Conservation (phyloP, 1,284 basidiomycete genomes). For the Schizophyllum amplum region DNA sequence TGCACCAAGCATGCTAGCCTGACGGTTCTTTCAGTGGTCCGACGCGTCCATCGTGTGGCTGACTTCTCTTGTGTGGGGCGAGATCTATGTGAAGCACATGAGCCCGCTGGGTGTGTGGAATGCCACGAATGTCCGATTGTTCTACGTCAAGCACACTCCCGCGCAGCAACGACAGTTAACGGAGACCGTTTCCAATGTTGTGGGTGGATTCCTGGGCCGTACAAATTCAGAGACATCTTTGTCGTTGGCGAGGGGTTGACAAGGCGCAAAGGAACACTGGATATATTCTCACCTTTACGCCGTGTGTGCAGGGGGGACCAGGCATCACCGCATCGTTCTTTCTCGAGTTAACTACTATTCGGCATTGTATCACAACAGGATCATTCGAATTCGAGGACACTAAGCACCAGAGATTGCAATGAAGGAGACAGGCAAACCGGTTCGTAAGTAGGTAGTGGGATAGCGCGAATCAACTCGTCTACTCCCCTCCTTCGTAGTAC, state of each 20-base stretch:
- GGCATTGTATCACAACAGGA: too few relatives aligned
- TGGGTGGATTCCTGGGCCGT: conserved; percentile 53
- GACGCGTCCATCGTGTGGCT: conserved; percentile 86
- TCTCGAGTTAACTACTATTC: too few relatives aligned
- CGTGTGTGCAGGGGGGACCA: too few relatives aligned
- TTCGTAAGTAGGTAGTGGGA: too few relatives aligned
- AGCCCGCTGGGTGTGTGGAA: conserved; percentile 82
- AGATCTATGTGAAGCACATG: conserved; percentile 86
- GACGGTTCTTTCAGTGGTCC: conserved; percentile 57
- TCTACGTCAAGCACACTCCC: conserved; percentile 81
- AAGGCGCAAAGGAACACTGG: too few relatives aligned
- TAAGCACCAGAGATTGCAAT: background rate
- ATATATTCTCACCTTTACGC: too few relatives aligned
- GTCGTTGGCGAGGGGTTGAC: too few relatives aligned
- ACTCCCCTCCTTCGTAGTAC: background rate
- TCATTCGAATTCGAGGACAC: background rate
- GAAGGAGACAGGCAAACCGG: too few relatives aligned
- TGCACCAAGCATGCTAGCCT: conserved; percentile 3
- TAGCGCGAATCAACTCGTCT: background rate
- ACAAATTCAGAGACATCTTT: conserved; percentile 25
- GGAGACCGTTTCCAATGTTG: conserved; percentile 68
- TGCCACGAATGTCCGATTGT: conserved; percentile 77
- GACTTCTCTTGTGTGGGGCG: conserved; percentile 87
- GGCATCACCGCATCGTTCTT: too few relatives aligned
- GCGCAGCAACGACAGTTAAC: conserved; percentile 61